Conservation (phyloP, 352 stramenopile species). For the Aphanomyces astaci region DNA sequence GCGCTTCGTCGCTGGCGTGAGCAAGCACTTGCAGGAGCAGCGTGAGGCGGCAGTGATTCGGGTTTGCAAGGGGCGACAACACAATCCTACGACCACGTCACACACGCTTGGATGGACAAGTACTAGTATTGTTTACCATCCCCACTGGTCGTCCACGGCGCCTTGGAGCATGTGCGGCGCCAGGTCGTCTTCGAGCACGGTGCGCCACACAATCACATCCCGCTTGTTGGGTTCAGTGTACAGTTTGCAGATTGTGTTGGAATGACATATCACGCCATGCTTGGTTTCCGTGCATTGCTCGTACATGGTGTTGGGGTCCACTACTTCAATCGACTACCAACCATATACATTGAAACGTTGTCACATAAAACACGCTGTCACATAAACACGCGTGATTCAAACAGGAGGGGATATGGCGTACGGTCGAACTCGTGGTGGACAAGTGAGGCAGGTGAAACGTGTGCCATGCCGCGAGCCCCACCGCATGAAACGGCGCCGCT, state of each 20-base stretch:
- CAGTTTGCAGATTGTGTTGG: slow-evolving; percentile 15
- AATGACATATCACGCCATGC: neutral
- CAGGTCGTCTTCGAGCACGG: slow-evolving; percentile 20
- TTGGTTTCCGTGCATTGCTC: slow-evolving; percentile 1
- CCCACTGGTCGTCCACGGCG: slow-evolving; percentile 12
- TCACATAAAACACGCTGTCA: neutral
- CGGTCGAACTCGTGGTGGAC: neutral
- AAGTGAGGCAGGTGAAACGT: neutral
- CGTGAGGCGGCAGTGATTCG: slow-evolving; percentile 4
- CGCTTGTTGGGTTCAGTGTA: slow-evolving; percentile 2
- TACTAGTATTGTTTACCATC: too few species aligned
- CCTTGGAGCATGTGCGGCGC: slow-evolving; percentile 13
- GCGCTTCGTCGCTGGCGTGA: neutral
- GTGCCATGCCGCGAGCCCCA: neutral
- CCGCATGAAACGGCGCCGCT: neutral
- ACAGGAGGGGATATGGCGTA: too few species aligned
- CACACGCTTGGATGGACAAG: neutral
- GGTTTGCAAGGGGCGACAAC: neutral
- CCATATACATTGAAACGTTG: neutral
- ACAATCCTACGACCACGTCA: neutral
- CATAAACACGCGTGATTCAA: too few species aligned
- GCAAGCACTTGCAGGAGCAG: slow-evolving; percentile 4
- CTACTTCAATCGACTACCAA: slow-evolving; percentile 4
- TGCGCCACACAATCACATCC: slow-evolving; percentile 16
- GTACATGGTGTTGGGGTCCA: slow-evolving; percentile 14